These are phyloP conservation scores for Tetrahymena thermophila DNA, from an alignment of 73 alveolate species.

Conservation along the genomic window DNA sequence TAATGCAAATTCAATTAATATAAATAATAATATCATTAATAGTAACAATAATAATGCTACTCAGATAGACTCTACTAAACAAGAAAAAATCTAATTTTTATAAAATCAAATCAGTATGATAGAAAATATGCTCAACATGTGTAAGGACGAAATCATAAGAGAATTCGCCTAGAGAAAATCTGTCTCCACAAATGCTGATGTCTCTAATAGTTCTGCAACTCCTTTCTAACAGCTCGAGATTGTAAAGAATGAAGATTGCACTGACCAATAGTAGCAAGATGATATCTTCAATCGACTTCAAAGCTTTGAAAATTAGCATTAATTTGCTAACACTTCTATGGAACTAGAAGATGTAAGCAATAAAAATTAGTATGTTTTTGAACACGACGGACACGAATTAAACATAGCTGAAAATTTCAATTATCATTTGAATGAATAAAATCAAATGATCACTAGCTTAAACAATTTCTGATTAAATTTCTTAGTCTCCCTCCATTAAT, in stretches of 20 bases:
- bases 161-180: background rate
- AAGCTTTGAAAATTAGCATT: background rate
- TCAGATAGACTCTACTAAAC: background rate
- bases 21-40: background rate
- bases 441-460: background rate
- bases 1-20: background rate
- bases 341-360: background rate
- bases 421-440: background rate
- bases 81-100: background rate
- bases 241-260: background rate
- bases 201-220: background rate
- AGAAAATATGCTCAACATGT: background rate
- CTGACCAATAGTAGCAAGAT: background rate
- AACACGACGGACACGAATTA: background rate
- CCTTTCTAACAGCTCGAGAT: background rate
- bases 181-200: background rate
- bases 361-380: background rate
- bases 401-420: background rate
- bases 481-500: background rate
- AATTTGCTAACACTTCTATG: background rate
- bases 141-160: background rate
- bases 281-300: background rate
- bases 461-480: background rate
- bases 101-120: background rate
- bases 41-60: background rate